Evolutionary conservation across 108 stramenopile species (phyloP).

Genomic region (Aurantiochytrium sp.): DNA sequence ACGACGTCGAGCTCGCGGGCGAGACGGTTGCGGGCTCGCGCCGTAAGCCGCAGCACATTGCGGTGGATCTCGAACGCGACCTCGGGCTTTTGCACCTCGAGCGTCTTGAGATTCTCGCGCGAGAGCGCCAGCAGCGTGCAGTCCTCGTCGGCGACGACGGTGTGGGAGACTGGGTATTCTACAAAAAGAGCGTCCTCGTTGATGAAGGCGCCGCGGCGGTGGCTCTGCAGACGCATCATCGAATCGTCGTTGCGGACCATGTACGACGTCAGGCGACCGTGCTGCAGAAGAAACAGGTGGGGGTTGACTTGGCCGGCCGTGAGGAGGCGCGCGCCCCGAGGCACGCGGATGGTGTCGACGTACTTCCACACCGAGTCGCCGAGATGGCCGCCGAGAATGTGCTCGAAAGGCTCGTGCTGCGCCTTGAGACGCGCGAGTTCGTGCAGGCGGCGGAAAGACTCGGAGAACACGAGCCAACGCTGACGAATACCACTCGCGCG

Average conservation of each 20-base stretch:
- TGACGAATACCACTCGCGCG: not conserved
- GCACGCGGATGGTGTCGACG: not conserved
- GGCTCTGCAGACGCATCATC: conserved; percentile 3
- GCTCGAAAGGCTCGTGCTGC: conserved; percentile 25
- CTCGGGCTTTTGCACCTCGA: not conserved
- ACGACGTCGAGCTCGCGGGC: conserved; percentile 23
- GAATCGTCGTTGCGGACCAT: not conserved
- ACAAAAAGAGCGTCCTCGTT: conserved; percentile 23
- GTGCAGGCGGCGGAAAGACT: not conserved
- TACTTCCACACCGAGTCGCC: conserved; percentile 30
- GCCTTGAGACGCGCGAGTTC: conserved; percentile 18
- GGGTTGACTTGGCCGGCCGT: conserved; percentile 17
- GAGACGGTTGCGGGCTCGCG: not conserved
- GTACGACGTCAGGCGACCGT: conserved; percentile 15
- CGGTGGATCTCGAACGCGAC: conserved; percentile 14
- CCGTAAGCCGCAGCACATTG: conserved; percentile 1
- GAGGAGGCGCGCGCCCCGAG: not conserved
- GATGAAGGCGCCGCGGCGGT: conserved; percentile 17
- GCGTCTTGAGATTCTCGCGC: not conserved
- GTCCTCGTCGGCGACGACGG: conserved; percentile 19
- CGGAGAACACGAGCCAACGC: not conserved
- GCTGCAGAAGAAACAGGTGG: not conserved
- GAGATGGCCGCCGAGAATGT: conserved; percentile 29
- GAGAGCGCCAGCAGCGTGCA: not conserved
- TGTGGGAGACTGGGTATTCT: not conserved